Base-by-base conservation (phyloP, 2,329 filamentous ascomycete species). In the Arthrobotrys entomopaga region DNA sequence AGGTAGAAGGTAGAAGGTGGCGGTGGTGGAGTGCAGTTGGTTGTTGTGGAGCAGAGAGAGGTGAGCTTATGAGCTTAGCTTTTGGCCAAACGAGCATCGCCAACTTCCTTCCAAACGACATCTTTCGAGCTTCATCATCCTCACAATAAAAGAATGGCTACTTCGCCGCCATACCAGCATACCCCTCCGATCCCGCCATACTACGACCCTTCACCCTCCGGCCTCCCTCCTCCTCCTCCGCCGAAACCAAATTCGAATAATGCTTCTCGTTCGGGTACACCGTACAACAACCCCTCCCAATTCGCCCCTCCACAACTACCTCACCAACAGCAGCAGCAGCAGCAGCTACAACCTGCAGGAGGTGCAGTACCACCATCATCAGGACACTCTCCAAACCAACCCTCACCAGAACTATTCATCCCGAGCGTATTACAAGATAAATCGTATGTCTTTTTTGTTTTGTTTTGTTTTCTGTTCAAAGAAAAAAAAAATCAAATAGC, bases 181-280 rank as follows among this genome's bases (percentile, higher is more conserved):
- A 48, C 29, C 5, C 63, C 59, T 11, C 75, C 66, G 34, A 74
- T 77, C 53, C 79, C 46, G 72, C 67, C 76, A 46, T 75, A 76
- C 58, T 76, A 75, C 61, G 52, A 76, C 53, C 29, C 29, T 10
- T 60, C 66, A 60, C 22, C 63, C 40, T 43, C 76, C 50, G 48
- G 65, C 78, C 26, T 77, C 70, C 89, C 90, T 24, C 90, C 90
- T 0, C 85, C 88, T 7, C 89, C 89, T 15, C 90, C 90, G 1
- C 90, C 90, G 0, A 92, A 92, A 80, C 88, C 90, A 15, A 86
- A 84, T 77, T 90, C 87, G 81, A 89, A 89, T 80, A 89, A 91
- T 77, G 83, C 86, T 81, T 78, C 78, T 48, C 87, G 89, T 75
- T 85, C 87, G 76, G 86, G 86, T 78, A 91, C 89, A 22, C 89